Evolutionary conservation across 108 stramenopile genomes (phyloP).

Genomic region (Fragilaria crotonensis): DNA sequence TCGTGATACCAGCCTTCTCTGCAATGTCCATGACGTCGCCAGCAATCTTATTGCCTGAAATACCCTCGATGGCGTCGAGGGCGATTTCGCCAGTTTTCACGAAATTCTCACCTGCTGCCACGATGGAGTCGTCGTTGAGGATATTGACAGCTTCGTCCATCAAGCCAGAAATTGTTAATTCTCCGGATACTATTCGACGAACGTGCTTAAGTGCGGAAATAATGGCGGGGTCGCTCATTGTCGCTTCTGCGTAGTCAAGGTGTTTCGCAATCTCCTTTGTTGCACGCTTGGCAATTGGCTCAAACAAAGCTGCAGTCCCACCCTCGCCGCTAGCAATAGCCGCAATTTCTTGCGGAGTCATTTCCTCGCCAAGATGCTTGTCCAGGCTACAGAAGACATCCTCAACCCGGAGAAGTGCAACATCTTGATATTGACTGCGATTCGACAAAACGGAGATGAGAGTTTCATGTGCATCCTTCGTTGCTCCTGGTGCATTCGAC

Average conservation of each 20-base stretch:
- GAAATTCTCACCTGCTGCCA: constrained; percentile 64
- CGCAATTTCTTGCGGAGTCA: constrained; percentile 71
- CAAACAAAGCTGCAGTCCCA: constrained; percentile 72
- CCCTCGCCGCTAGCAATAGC: constrained; percentile 68
- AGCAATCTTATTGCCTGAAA: constrained; percentile 57
- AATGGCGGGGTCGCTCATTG: constrained; percentile 45
- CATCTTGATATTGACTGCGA: constrained; percentile 60
- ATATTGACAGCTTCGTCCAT: constrained; percentile 68
- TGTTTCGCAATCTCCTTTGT: constrained; percentile 77
- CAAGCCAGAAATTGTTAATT: constrained; percentile 51
- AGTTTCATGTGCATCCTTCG: constrained; percentile 74
- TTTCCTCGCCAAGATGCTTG: constrained; percentile 57
- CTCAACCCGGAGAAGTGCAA: constrained; percentile 67
- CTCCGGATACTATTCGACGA: constrained; percentile 70
- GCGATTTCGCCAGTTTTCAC: constrained; percentile 64
- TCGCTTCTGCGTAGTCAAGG: constrained; percentile 63
- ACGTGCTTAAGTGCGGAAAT: constrained; percentile 54
- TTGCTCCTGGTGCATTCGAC: constrained; percentile 35
- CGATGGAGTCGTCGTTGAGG: constrained; percentile 75
- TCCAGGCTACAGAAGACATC: constrained; percentile 61
- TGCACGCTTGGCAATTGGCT: constrained; percentile 79
- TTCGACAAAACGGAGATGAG: constrained; percentile 68
- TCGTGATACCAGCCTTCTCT: constrained; percentile 77
- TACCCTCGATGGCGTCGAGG: constrained; percentile 81
- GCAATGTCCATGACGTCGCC: constrained; percentile 60